Evolutionary conservation across 306 rosid species (phyloP), one percentile per base, ranked within the genome.

Genomic region (Rubus idaeus): DNA sequence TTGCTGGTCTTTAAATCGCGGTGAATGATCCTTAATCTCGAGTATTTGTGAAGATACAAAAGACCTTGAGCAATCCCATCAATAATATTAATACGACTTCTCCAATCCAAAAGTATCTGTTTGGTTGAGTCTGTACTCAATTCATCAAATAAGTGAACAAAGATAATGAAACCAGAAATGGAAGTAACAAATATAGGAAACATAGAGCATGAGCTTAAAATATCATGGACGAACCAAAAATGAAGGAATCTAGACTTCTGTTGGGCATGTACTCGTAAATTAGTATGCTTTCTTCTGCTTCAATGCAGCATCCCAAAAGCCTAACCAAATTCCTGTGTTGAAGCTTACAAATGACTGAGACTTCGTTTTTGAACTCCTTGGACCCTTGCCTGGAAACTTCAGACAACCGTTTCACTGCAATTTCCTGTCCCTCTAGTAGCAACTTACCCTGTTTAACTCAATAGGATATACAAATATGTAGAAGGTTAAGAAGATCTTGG

Each of bases 21-120:
- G 55, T 61, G 78, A 74, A 74, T 74, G 41, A 57, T 74, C 56
- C 67, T 74, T 44, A 74, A 58, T 74, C 77, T 74, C 1, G 77
- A 74, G 44, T 74, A 74, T 74, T 60, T 74, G 70, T 74, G 70
- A 74, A 74, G 78, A 47, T 75, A 75, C 4, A 75, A 14, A 49
- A 75, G 71, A 6, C 71, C 70, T 75, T 75, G 70, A 62, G 49
- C 49, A 17, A 75, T 61, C 56, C 78, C 78, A 62, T 75, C 62
- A 44, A 75, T 63, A 7, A 75, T 75, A 39, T 30, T 35, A 5
- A 35, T 18, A 16, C 78, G 51, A 20, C 23, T 75, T 62, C 70
- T 75, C 78, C 78, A 62, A 46, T 62, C 71, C 61, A 75, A 45
- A 46, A 46, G 35, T n/a, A 12, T 39, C 11, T 26, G 39, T 46